Evolutionary conservation across 768 basidiomycete species (phyloP), one percentile per base, ranked within the genome.

Genomic region (Tubosaeta sp.): DNA sequence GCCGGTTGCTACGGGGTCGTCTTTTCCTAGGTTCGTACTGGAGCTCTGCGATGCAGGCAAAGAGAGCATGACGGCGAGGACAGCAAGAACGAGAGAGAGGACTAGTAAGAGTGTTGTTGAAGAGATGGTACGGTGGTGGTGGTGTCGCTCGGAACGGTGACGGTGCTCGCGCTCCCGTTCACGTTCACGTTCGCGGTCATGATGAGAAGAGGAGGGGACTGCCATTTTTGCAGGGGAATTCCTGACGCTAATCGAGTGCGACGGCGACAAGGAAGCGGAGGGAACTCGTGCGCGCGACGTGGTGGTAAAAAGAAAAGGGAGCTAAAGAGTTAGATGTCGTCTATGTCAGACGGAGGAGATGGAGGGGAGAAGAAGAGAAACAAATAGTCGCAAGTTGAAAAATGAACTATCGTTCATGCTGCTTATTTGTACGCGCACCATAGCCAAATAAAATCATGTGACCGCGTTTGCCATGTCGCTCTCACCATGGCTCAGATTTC

Each of bases 41-140:
- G 71, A 52, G n/a, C 71, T 58, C 43, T 72, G 72, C 41, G 76
- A 73, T 0, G 84, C 82, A 1, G 91, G 91, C 5, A 93, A 77
- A 3, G 91, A 91, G 25, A 93, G 82, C 89, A 93, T 91, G 62
- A 93, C 84, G 5, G 91, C 90, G n/a, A 93, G 78, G 22, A 91
- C 89, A 33, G 90, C 91, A 26, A 93, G 76, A 45, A 93, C 82
- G 32, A 93, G 83, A 11, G 91, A 92, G 38, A 93, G 78, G 46
- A 92, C 86, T 32, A 93, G 84, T 48, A 93, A 80, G 31, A 93
- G 83, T 13, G 91, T 93, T 0, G 91, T 93, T 13, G 91, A 92
- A 9, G 91, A 92, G 55, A 93, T 91, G 50, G 91, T 91, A 53
- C 91, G 78, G 61, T 87, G 84, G 53, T 90, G 87, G 65, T 86